These are phyloP conservation scores for Pleurotus citrinopileatus DNA, from an alignment of 768 basidiomycete genomes.

Conservation along the genomic window DNA sequence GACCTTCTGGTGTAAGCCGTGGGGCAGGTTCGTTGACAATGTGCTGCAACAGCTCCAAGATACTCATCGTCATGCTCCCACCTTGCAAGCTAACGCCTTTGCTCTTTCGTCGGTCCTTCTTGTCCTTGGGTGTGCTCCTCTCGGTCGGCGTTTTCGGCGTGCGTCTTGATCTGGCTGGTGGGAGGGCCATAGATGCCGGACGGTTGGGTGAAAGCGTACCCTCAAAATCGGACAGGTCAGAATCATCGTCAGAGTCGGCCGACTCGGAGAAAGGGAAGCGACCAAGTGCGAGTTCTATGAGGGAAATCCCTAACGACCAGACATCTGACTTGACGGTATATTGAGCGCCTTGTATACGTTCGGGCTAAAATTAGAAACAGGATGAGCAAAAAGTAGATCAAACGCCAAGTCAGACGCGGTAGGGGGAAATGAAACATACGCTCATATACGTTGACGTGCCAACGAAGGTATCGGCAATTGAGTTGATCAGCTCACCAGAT, in stretches of 20 bases:
- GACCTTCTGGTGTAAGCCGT: slow-evolving; percentile 69
- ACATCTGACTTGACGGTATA: slow-evolving; percentile 99
- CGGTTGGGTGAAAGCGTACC: slow-evolving; percentile 73
- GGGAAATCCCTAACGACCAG: slow-evolving; percentile 96
- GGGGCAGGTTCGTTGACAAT: slow-evolving; percentile 99
- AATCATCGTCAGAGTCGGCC: slow-evolving; percentile 56
- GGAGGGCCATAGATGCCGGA: slow-evolving; percentile 46
- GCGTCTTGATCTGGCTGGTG: slow-evolving; percentile 21
- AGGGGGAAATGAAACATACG: slow-evolving; percentile 41
- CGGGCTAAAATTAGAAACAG: slow-evolving; percentile 59
- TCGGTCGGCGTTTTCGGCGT: slow-evolving; percentile 24
- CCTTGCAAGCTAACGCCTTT: slow-evolving; percentile 93
- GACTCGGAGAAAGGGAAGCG: slow-evolving; percentile 95
- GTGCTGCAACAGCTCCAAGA: slow-evolving; percentile 93
- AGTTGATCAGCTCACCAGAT: slow-evolving; percentile 97
- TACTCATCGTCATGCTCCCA: slow-evolving; percentile 97
- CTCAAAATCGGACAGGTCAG: slow-evolving; percentile 78
- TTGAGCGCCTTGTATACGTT: slow-evolving; percentile 97
- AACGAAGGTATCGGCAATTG: slow-evolving; percentile 98
- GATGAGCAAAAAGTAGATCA: slow-evolving; percentile 10
- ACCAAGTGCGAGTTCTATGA: slow-evolving; percentile 95
- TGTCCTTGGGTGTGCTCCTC: slow-evolving; percentile 42
- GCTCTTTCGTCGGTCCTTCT: slow-evolving; percentile 84
- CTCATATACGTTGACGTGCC: slow-evolving; percentile 99
- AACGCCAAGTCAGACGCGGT: not conserved